A percentile compares a stretch with the other conserved stretches of the same genome.
These are phyloP conservation scores for Kalanchoe fedtschenkoi DNA, from an alignment of 164 flowering plant genomes.

Conservation along the genomic window DNA sequence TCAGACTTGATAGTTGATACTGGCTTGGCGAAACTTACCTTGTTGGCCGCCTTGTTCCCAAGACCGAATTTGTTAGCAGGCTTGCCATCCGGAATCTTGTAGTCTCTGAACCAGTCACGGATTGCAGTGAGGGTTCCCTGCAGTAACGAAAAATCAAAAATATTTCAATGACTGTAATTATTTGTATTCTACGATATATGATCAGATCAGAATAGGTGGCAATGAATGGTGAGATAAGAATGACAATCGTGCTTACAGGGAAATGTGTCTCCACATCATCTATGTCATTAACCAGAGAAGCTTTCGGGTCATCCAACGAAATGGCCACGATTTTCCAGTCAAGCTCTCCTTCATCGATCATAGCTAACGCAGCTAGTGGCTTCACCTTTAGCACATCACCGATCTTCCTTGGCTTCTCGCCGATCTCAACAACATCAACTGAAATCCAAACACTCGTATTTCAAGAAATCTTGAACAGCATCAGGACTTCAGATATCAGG, in stretches of 20 bases:
- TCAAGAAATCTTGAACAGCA: neutral
- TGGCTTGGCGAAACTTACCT: constrained; percentile 31
- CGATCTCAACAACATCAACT: constrained; percentile 99
- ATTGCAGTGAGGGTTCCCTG: constrained; percentile 82
- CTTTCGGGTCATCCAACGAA: constrained; percentile 89
- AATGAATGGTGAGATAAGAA: constrained; percentile 31
- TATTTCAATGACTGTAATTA: too few relatives aligned
- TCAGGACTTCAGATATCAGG: neutral
- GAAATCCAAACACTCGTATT: constrained; percentile 9
- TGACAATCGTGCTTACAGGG: constrained; percentile 43
- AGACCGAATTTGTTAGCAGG: constrained; percentile 95
- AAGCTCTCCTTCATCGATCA: constrained; percentile 99
- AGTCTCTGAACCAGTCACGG: constrained; percentile 97
- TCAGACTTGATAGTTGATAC: neutral
- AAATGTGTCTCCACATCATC: constrained; percentile 94
- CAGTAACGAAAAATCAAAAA: too few relatives aligned
- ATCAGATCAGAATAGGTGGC: too few relatives aligned
- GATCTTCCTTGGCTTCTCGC: constrained; percentile 54
- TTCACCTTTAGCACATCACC: constrained; percentile 82
- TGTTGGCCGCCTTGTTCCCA: constrained; percentile 85
- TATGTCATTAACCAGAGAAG: constrained; percentile 81
- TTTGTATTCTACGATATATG: too few relatives aligned
- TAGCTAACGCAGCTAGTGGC: constrained; percentile 87
- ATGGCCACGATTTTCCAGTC: constrained; percentile 99
- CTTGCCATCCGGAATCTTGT: constrained; percentile 98